Evolutionary conservation across 495 filamentous ascomycete species (phyloP), one percentile per base, ranked within the genome.

Genomic region (Terfezia claveryi): DNA sequence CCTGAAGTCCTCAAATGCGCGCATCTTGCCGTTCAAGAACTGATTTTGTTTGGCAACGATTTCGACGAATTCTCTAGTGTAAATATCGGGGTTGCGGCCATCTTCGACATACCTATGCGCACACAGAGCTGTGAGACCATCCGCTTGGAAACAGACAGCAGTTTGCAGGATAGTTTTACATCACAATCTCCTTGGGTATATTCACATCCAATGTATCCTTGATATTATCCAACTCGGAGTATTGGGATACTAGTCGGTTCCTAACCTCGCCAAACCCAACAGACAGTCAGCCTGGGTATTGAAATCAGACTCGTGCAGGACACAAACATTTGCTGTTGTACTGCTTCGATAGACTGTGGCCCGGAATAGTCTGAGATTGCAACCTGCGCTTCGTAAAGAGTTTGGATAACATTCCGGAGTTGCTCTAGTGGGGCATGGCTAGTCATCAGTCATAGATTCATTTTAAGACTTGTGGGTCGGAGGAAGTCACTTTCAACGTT

Each of bases 61-160:
- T 78, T 98, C 92, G 50, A 96, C 87, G 63, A 95, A 94, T 71
- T 96, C 88, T 38, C 91, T 77, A 54, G 89, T 96, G 73, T 95
- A 99, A 69, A 99, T 94, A 66, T 96, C 89, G 12, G 91, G 91
- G 70, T 99, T 99, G 49, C 91, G 82, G 11, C 86, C 80, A 53
- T 82, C 75, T 67, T 95, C 87, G 52, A 99, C 85, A 71, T 99
- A 99, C 57, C 41, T 46, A 32, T 32, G 27, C 27, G 4, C 27
- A 8, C 41, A 46, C 3, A 20, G 12, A 46, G 17, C 41, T 14
- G 12, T 46, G 82, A 74, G 63, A 95, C 83, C 10, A 98, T 79
- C 60, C 94, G n/a, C 81, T 79, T 2, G 91, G 89, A 27, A 96
- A 8, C 67, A 61, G 4, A 63, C 65, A 12, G 55, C 59, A 9